Percentiles rank a stretch among this genome's conserved stretches.
phyloP scores from a whole-genome alignment of 371 early-diverging fungal species.

The Synchytrium microbalum region DNA sequence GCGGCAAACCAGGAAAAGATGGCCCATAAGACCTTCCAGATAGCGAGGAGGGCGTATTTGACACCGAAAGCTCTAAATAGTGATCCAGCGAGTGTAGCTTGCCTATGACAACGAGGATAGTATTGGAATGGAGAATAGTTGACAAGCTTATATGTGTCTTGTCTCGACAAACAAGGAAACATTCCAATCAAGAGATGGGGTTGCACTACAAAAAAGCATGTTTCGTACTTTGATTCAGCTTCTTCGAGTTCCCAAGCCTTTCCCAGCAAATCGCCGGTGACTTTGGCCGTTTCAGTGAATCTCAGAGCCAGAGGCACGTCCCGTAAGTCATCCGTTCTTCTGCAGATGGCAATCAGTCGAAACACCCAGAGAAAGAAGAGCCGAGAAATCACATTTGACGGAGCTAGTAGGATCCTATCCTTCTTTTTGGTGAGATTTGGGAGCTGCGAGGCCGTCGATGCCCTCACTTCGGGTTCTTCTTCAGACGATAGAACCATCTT shows the following conservation, averaged over 20 bases:
- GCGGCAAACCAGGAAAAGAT: constrained; percentile 50
- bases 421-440: too few species aligned
- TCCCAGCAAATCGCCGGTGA: constrained; percentile 41
- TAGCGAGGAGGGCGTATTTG: constrained; percentile 41
- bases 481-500: too few species aligned
- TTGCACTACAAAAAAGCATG: too few species aligned
- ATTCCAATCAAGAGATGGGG: too few species aligned
- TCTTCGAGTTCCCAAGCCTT: constrained; percentile 40
- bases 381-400: constrained; percentile 35
- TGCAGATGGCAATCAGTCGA: constrained; percentile 30
- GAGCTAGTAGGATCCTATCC: constrained; percentile 24
- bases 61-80: constrained; percentile 34
- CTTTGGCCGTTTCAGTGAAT: constrained; percentile 37
- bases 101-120: neutral
- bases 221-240: constrained; percentile 23
- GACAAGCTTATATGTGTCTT: too few species aligned
- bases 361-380: constrained; percentile 52
- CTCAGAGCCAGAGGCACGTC: constrained; percentile 20
- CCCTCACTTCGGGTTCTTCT: too few species aligned
- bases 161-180: too few species aligned
- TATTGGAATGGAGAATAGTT: neutral
- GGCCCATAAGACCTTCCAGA: constrained; percentile 55
- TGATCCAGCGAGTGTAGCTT: neutral
- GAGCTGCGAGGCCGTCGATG: too few species aligned
- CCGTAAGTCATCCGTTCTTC: constrained; percentile 22